Evolutionary conservation across 2,329 filamentous ascomycete species (phyloP).

Genomic region (Amauroascus niger): DNA sequence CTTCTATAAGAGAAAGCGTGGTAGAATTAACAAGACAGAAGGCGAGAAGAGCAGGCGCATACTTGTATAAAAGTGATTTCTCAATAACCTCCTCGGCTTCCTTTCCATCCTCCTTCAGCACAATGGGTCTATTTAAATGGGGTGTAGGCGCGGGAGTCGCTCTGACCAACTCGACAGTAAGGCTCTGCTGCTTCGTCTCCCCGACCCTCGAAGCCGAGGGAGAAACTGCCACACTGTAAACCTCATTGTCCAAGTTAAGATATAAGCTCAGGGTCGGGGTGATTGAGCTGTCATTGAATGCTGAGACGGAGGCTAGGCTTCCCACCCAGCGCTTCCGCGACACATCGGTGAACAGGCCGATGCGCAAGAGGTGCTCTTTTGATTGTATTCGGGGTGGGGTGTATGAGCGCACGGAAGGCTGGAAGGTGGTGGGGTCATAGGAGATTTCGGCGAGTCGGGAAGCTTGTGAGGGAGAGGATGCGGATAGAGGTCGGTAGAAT

Average conservation of each 20-base stretch:
- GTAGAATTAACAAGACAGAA: not conserved
- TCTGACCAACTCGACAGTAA: slow-evolving; percentile 29
- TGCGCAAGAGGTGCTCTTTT: slow-evolving; percentile 42
- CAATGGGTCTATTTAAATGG: slow-evolving; percentile 33
- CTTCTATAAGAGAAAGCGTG: not conserved
- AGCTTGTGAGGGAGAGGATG: slow-evolving; percentile 24
- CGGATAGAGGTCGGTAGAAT: slow-evolving; percentile 31
- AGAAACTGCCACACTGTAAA: slow-evolving; percentile 34
- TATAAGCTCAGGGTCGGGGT: slow-evolving; percentile 30
- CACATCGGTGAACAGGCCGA: slow-evolving; percentile 41
- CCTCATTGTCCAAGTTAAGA: slow-evolving; percentile 29
- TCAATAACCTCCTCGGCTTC: slow-evolving; percentile 32
- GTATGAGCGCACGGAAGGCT: slow-evolving; percentile 32
- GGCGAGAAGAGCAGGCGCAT: slow-evolving; percentile 17
- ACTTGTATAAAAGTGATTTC: slow-evolving; percentile 36
- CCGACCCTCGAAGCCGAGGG: slow-evolving; percentile 7
- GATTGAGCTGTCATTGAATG: slow-evolving; percentile 20
- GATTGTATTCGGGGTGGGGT: slow-evolving; percentile 24
- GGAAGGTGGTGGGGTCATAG: slow-evolving; percentile 33
- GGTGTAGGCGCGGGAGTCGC: slow-evolving; percentile 28
- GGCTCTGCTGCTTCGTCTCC: slow-evolving; percentile 2
- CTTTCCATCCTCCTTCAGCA: slow-evolving; percentile 29
- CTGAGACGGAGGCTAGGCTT: slow-evolving; percentile 31
- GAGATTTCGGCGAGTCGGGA: slow-evolving; percentile 33
- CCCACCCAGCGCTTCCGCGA: slow-evolving; percentile 34